A percentile compares a stretch with the other conserved stretches of the same genome.
These are phyloP conservation scores for Salix arbutifolia DNA, from an alignment of 345 rosid genomes.

Conservation along the genomic window DNA sequence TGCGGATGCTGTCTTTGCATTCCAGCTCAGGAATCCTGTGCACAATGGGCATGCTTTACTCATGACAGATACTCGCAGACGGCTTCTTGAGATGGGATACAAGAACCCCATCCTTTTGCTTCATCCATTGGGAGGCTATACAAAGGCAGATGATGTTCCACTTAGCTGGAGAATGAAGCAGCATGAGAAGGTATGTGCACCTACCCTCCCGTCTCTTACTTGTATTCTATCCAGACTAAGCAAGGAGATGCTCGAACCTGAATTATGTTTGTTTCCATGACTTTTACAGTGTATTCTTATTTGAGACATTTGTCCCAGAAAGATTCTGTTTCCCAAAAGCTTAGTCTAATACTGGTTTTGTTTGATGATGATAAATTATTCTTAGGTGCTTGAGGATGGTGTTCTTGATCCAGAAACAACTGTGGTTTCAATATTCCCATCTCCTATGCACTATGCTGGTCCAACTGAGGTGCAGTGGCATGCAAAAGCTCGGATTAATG, in stretches of 20 bases:
- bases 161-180: conserved; percentile 96
- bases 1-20: conserved; percentile 98
- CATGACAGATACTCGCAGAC: conserved; percentile 88
- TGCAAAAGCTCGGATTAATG: conserved; percentile 95
- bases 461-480: conserved; percentile 99
- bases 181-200: conserved; percentile 72
- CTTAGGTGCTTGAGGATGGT: conserved; percentile 92
- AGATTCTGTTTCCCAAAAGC: not conserved
- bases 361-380: conserved; percentile 1
- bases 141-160: conserved; percentile 98
- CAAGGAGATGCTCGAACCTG: not conserved
- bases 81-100: conserved; percentile 96
- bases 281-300: not conserved
- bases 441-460: conserved; percentile 99
- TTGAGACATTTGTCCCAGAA: not conserved
- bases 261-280: not conserved
- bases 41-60: conserved; percentile 96
- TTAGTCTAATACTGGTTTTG: not conserved
- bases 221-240: not conserved
- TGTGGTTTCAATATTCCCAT: conserved; percentile 93
- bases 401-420: conserved; percentile 99
- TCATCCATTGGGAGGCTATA: conserved; percentile 93
- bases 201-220: not conserved
- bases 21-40: conserved; percentile 97
- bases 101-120: conserved; percentile 91